Conservation (phyloP, 2,329 filamentous ascomycete genomes). For the Diaporthe vexans region DNA sequence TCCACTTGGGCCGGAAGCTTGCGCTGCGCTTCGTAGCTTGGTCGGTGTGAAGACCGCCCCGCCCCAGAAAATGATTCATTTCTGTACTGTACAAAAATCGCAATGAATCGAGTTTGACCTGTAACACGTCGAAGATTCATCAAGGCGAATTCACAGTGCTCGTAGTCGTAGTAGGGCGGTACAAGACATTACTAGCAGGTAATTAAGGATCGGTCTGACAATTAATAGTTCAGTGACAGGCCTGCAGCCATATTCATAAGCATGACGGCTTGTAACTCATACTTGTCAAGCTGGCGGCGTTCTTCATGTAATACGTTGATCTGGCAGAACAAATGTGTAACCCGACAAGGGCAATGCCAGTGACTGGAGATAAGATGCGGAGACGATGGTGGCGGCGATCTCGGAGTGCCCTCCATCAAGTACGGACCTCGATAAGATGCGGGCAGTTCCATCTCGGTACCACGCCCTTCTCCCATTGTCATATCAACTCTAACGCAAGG, state of each 20-base stretch:
- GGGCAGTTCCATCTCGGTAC: background rate
- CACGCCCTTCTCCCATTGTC: background rate
- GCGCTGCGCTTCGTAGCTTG: background rate
- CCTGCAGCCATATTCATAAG: background rate
- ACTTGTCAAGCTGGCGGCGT: background rate
- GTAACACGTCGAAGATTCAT: too few species aligned
- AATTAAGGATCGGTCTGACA: too few species aligned
- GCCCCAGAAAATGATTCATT: rapidly evolving
- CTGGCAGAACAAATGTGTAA: background rate
- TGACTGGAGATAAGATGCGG: constrained; percentile 13
- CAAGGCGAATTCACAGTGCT: too few species aligned
- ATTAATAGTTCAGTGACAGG: too few species aligned
- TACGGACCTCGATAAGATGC: background rate
- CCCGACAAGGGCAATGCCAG: too few species aligned
- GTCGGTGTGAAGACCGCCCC: background rate
- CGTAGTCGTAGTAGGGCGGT: too few species aligned
- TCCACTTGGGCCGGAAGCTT: background rate
- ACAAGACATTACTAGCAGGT: too few species aligned
- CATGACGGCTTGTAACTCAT: background rate
- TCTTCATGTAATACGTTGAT: background rate
- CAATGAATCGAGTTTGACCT: background rate
- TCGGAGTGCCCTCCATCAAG: background rate
- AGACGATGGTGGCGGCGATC: constrained; percentile 1
- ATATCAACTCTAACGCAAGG: background rate
- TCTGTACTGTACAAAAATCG: background rate